A percentile compares a stretch with the other conserved stretches of the same genome.
These are phyloP conservation scores for Lasiosphaeria hispida DNA, from an alignment of 495 filamentous ascomycete genomes.

Conservation along the genomic window DNA sequence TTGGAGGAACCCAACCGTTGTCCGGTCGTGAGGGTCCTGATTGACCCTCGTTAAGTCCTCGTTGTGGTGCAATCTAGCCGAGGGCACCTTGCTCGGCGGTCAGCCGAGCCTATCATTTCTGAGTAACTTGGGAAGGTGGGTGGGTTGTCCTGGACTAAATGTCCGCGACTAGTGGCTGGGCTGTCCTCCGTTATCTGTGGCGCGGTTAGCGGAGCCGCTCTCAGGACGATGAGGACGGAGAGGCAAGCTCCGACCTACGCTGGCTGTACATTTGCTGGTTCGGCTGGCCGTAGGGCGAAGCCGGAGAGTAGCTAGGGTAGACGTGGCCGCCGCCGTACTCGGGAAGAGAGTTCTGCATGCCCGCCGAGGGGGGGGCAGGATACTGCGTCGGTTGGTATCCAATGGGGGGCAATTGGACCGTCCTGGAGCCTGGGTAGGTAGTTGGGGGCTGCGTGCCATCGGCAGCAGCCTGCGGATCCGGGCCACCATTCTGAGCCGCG, in stretches of 20 bases:
- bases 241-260: conserved; percentile 47
- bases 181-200: conserved; percentile 29
- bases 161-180: too few relatives aligned
- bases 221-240: not conserved
- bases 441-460: conserved; percentile 60
- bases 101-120: too few relatives aligned
- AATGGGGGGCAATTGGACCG: conserved; percentile 78
- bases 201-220: conserved; percentile 4
- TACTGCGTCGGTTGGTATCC: conserved; percentile 75
- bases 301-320: conserved; percentile 60
- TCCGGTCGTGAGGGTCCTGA: too few relatives aligned
- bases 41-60: too few relatives aligned
- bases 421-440: conserved; percentile 59
- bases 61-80: too few relatives aligned
- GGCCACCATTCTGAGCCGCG: conserved; percentile 42
- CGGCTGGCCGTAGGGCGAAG: conserved; percentile 71
- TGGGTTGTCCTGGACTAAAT: too few relatives aligned
- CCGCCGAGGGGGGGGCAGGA: conserved; percentile 59
- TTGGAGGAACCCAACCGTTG: too few relatives aligned
- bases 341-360: conserved; percentile 56
- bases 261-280: conserved; percentile 72
- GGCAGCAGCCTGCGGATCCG: conserved; percentile 51
- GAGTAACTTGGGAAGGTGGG: too few relatives aligned
- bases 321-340: conserved; percentile 59
- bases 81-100: too few relatives aligned